These are phyloP conservation scores for Pseudogymnoascus sp. DNA, from an alignment of 2,329 filamentous ascomycete genomes.

Conservation along the genomic window DNA sequence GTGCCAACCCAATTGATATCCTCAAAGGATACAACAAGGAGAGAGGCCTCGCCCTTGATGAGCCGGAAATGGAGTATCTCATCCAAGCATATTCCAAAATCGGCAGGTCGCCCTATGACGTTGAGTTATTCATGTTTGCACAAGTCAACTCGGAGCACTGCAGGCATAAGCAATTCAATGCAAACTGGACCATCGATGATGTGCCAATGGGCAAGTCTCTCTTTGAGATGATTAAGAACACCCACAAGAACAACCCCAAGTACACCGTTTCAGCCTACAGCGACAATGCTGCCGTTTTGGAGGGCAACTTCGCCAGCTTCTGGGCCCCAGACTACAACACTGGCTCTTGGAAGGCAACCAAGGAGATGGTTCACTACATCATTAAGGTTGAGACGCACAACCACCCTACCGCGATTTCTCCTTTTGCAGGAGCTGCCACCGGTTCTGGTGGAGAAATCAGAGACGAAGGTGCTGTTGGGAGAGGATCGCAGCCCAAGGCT, in stretches of 20 bases:
- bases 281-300: conserved; percentile 90
- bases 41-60: conserved; percentile 78
- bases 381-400: conserved; percentile 98
- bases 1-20: conserved; percentile 56
- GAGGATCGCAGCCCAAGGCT: conserved; percentile 87
- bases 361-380: conserved; percentile 78
- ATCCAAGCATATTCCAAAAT: conserved; percentile 67
- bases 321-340: conserved; percentile 86
- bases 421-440: conserved; percentile 85
- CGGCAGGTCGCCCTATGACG: conserved; percentile 66
- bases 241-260: conserved; percentile 69
- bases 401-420: conserved; percentile 91
- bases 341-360: conserved; percentile 78
- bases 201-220: conserved; percentile 68
- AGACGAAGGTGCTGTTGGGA: conserved; percentile 88
- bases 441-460: conserved; percentile 92
- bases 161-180: conserved; percentile 81
- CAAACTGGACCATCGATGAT: conserved; percentile 90
- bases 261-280: conserved; percentile 93
- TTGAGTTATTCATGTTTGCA: conserved; percentile 98
- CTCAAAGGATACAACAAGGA: conserved; percentile 76
- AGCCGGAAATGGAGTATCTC: conserved; percentile 85
- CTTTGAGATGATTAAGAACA: conserved; percentile 95
- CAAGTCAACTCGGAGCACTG: conserved; percentile 98
- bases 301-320: conserved; percentile 61